A percentile compares a stretch with the other conserved stretches of the same genome.
Evolutionary conservation across 805 yeast species (phyloP).

Genomic region (Kluyveromyces starmeri): DNA sequence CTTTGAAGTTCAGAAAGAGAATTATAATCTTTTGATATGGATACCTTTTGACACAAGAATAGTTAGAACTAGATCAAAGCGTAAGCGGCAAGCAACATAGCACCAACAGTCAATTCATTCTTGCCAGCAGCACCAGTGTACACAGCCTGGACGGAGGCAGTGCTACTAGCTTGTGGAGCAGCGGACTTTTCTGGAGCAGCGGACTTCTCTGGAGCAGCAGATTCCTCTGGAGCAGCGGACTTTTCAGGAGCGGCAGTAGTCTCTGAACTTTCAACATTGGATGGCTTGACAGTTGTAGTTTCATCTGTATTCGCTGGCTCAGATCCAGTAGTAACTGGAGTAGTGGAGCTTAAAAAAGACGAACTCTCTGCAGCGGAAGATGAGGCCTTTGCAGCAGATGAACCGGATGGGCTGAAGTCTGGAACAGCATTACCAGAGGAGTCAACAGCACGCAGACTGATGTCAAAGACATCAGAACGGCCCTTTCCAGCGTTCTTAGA

Average conservation of each 20-base stretch:
- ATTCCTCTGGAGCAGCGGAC: background rate
- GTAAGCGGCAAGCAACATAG: background rate
- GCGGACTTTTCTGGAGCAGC: background rate
- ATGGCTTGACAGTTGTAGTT: background rate
- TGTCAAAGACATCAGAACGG: background rate
- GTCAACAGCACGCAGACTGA: background rate
- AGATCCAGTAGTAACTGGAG: slow-evolving; percentile 1
- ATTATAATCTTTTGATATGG: no score
- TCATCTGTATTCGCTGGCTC: background rate
- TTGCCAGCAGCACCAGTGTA: background rate
- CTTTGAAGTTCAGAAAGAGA: no score
- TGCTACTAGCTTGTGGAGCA: background rate
- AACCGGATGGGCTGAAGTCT: background rate
- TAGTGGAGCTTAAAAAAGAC: slow-evolving; percentile 1
- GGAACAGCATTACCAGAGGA: background rate
- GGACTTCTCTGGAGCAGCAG: background rate
- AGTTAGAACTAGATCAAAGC: slow-evolving; percentile 1
- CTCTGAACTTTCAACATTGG: background rate
- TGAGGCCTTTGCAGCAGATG: background rate
- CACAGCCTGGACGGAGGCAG: background rate
- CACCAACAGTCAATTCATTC: background rate
- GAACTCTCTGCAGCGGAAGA: background rate
- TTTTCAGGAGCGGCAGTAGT: background rate
- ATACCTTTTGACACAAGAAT: no score
- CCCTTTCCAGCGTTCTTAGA: background rate